Percentiles rank a stretch among this genome's conserved stretches.
These are phyloP conservation scores for Aspergillus sp. DNA, from an alignment of 2,329 filamentous ascomycete species.

Conservation along the genomic window DNA sequence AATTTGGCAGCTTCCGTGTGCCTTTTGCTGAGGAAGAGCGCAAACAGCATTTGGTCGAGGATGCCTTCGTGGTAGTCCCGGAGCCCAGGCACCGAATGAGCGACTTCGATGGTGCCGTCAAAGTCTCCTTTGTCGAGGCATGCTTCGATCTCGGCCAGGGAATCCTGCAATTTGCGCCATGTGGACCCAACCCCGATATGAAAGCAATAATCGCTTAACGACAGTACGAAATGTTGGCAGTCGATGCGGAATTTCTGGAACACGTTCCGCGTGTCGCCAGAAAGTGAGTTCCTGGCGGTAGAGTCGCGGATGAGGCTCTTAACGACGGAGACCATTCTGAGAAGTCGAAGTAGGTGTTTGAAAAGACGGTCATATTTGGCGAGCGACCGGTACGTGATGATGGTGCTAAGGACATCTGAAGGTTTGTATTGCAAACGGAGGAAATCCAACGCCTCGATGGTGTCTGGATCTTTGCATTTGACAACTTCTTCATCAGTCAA, in stretches of 20 bases:
- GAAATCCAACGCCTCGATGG: slow-evolving; percentile 89
- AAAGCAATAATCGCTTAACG: slow-evolving; percentile 73
- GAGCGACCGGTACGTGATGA: slow-evolving; percentile 70
- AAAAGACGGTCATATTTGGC: slow-evolving; percentile 85
- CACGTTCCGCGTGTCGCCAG: slow-evolving; percentile 37
- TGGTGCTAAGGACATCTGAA: slow-evolving; percentile 64
- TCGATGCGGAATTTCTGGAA: slow-evolving; percentile 67
- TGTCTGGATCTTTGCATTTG: slow-evolving; percentile 76
- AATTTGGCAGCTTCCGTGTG: slow-evolving; percentile 71
- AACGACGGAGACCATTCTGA: slow-evolving; percentile 75
- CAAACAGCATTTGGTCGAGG: slow-evolving; percentile 72
- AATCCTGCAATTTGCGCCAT: slow-evolving; percentile 69
- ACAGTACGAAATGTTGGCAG: slow-evolving; percentile 74
- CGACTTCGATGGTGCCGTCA: slow-evolving; percentile 46
- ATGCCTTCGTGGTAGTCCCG: slow-evolving; percentile 68
- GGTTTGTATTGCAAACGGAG: slow-evolving; percentile 81
- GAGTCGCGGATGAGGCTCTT: slow-evolving; percentile 62
- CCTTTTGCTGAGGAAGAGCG: slow-evolving; percentile 69
- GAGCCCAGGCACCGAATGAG: slow-evolving; percentile 64
- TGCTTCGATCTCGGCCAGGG: slow-evolving; percentile 62
- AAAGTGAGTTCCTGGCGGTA: slow-evolving; percentile 33
- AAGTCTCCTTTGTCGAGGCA: slow-evolving; percentile 50
- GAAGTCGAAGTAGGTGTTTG: slow-evolving; percentile 70
- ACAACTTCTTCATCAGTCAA: slow-evolving; percentile 75
- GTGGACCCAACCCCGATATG: slow-evolving; percentile 70